Evolutionary conservation across 75 land plant genomes (phyloP).

Genomic region (Adiantum capillusveneris): DNA sequence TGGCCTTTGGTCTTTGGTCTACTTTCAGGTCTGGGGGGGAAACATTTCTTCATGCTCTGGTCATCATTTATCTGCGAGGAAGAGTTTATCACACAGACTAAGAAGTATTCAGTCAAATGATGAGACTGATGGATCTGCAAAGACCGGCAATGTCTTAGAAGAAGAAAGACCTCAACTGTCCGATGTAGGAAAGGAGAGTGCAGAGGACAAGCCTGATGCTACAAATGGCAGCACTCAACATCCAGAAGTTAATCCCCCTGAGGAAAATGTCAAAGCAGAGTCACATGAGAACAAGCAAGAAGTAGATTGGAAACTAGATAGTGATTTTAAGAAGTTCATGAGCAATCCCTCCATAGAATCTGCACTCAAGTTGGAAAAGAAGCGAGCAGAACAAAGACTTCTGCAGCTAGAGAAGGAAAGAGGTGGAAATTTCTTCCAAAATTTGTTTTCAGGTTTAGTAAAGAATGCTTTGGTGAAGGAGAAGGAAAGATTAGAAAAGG

Average conservation of each 20-base stretch:
- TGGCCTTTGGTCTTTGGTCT: too few relatives aligned
- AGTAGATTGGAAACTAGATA: slow-evolving; percentile 83
- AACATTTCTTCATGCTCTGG: too few relatives aligned
- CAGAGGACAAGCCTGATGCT: background rate
- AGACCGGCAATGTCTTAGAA: background rate
- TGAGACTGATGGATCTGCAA: background rate
- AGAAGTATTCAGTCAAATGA: background rate
- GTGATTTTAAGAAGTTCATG: slow-evolving; percentile 96
- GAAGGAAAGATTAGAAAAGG: slow-evolving; percentile 83
- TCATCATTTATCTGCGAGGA: too few relatives aligned
- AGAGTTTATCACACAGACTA: background rate
- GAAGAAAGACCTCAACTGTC: background rate
- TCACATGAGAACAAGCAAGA: slow-evolving; percentile 48
- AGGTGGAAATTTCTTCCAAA: slow-evolving; percentile 41
- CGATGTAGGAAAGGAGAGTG: background rate
- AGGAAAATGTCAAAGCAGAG: background rate
- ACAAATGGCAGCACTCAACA: background rate
- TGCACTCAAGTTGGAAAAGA: slow-evolving; percentile 90
- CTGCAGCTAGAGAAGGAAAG: slow-evolving; percentile 57
- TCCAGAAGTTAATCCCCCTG: background rate
- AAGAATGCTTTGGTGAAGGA: slow-evolving; percentile 49
- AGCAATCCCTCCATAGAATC: slow-evolving; percentile 95
- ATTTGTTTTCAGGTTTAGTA: slow-evolving; percentile 29
- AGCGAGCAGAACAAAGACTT: slow-evolving; percentile 74
- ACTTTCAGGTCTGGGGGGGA: too few relatives aligned